Evolutionary conservation across 495 filamentous ascomycete genomes (phyloP), one percentile per base, ranked within the genome.

Genomic region (Xylaria castorea): DNA sequence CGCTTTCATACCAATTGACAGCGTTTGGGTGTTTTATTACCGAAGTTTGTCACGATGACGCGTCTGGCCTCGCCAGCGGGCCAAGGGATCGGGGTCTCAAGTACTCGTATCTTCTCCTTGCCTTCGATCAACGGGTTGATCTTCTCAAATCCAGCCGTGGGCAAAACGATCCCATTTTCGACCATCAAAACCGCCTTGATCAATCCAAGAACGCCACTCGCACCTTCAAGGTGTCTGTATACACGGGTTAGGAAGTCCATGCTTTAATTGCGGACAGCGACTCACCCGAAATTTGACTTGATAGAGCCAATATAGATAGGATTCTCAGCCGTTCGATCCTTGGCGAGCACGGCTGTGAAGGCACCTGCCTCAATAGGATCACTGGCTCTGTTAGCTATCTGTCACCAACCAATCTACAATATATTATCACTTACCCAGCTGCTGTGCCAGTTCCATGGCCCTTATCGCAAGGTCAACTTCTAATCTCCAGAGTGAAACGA

Each of bases 351-450:
- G 25, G 76, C 80, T 71, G 77, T 79, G 58, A 89, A 86, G 8
- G 89, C 88, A 1, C 74, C 78, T 0, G 83, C 78, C 74, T 92
- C 90, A 2, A 87, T 80, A 0, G 88, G 89, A 74, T 92, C 90
- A 1, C 89, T 84, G 51, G 25, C n/a, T n/a, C 8, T 60, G 25
- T 58, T 12, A 70, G 67, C 27, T 36, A 36, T 16, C 36, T 16
- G 22, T n/a, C 40, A 5, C 18, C 27, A 27, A n/a, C 11, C 36
- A 51, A 18, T 22, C 9, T 16, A 40, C 3, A 18, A 22, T 12
- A 38, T 12, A 3, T 38, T 2, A n/a, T 53, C 6, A 70, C 48
- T 70, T 86, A 84, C 6, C 87, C 86, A 6, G 79, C 69, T 36
- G 69, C 30, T 22, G 69, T 71, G n/a, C 69, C 69, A 36, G 69